Conservation (phyloP, 768 basidiomycete genomes). For the Tephrocybe sp. region DNA sequence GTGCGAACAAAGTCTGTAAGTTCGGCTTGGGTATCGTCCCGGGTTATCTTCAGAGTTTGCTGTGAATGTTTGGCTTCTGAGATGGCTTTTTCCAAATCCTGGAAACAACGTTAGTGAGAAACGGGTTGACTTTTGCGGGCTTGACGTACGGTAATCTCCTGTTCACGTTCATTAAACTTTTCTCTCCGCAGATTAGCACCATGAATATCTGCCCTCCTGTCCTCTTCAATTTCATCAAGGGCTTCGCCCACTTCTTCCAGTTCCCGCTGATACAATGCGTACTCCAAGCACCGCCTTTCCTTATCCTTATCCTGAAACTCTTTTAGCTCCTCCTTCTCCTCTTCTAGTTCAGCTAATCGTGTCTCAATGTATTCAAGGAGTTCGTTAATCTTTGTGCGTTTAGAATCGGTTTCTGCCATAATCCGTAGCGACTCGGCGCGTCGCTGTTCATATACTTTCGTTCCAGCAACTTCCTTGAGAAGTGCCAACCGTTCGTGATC, state of each 20-base stretch:
- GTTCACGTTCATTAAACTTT: constrained; percentile 80
- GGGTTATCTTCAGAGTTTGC: constrained; percentile 66
- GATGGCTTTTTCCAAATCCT: constrained; percentile 76
- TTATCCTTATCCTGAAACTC: constrained; percentile 97
- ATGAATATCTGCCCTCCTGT: constrained; percentile 79
- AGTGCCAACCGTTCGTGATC: constrained; percentile 90
- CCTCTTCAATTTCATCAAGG: constrained; percentile 82
- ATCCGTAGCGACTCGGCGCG: constrained; percentile 90
- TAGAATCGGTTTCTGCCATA: constrained; percentile 95
- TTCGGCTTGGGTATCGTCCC: constrained; percentile 77
- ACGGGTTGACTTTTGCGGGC: neutral
- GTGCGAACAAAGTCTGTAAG: constrained; percentile 83
- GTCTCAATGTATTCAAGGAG: constrained; percentile 89
- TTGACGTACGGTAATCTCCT: constrained; percentile 70
- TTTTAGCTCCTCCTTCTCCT: constrained; percentile 97
- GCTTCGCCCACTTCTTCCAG: constrained; percentile 85
- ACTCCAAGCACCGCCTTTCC: constrained; percentile 91
- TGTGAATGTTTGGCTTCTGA: constrained; percentile 66
- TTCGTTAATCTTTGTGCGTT: constrained; percentile 88
- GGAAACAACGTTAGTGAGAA: constrained; percentile 1
- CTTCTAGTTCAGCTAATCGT: constrained; percentile 86
- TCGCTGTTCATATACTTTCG: constrained; percentile 96
- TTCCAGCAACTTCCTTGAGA: constrained; percentile 98
- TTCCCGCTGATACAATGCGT: constrained; percentile 90
- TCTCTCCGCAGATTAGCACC: constrained; percentile 79